Evolutionary conservation across 495 filamentous ascomycete species (phyloP), one percentile per base, ranked within the genome.

Genomic region (Alectoria sarmentosa): DNA sequence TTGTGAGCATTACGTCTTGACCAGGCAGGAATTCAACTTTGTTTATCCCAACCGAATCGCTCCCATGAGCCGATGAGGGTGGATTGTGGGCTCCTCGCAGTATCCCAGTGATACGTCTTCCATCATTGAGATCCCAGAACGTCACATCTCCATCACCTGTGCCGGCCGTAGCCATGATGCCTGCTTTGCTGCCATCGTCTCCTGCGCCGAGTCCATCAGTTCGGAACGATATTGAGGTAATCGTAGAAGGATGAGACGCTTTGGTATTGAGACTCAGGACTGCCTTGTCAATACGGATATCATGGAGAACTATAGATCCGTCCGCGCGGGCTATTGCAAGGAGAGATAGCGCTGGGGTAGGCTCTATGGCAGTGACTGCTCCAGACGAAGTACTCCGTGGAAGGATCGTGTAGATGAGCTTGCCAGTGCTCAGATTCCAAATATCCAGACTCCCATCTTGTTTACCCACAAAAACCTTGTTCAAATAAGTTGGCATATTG

Each of bases 341-440:
- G n/a, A 96, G 74, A 14, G 90, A 92, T 30, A 97, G 77, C 3
- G 84, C 91, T 11, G 94, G 89, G 1, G 88, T 88, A 21, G 95
- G 86, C 55, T 93, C 82, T 54, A 99, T 79, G 21, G 89, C 89
- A 26, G 89, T 93, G 37, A 98, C 90, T 38, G 88, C 78, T 15
- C 90, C 90, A 58, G 80, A 84, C 21, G 83, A 76, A 1, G 84
- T 73, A 15, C 83, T 80, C 5, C 86, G 83, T 21, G 95, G 86
- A 28, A 89, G 76, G 55, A 97, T 84, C 4, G 90, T 91, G 72
- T 97, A 89, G 34, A 99, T 80, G 36, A 96, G 79, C 71, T 92
- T 95, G 23, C 90, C 91, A 26, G 88, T 93, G 72, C 87, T 92
- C 61, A 98, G 76, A 72, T 99, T 99, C 95, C 95, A 98, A 61